Base-by-base conservation (phyloP, 2,329 filamentous ascomycete species). In the Epichloe festucae region DNA sequence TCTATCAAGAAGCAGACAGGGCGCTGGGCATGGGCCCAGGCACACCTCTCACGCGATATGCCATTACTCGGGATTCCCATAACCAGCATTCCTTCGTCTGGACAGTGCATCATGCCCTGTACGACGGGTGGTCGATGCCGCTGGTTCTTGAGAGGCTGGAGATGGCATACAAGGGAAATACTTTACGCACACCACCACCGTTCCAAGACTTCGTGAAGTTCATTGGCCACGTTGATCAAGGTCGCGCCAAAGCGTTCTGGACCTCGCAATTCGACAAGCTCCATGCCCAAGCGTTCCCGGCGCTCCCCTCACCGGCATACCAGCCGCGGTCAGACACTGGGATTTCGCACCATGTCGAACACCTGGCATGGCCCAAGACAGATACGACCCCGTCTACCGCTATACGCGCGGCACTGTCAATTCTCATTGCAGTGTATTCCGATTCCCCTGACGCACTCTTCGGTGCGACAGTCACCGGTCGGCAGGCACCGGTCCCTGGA, bases 81-180 rank as follows among this genome's bases (percentile, higher is more conserved):
- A 8, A 12, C 60, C 69, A 53, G 68, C 74, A 54, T 65, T 75
- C 17, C 59, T 71, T 57, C 71, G 69, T 44, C 11, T 44, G 52
- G 49, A 52, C 45, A 1, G 69, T 74, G 59, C 74, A 77, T 50
- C 74, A 77, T 55, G 69, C 69, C 12, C 59, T 76, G 0, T 78
- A 77, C 51, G 75, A 78, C 49, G 74, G 74, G 17, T 76, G 74
- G 73, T 72, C 68, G 1, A 68, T 73, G 67, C 66, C 66, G 7
- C 59, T 73, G 5, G 56, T 73, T 1, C 62, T 72, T 27, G 68
- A 70, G 23, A 63, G 64, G 46, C 63, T 73, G 44, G 69, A 70
- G 52, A 58, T 58, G 39, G 65, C 65, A 5, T 70, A 68, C 45
- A 62, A 62, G 5, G 51, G 62, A 3, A 38, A 15, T 14, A 12